Percentiles rank a stretch among this genome's conserved stretches.
Conservation (phyloP, 768 basidiomycete species). For the Boletellus ananas region DNA sequence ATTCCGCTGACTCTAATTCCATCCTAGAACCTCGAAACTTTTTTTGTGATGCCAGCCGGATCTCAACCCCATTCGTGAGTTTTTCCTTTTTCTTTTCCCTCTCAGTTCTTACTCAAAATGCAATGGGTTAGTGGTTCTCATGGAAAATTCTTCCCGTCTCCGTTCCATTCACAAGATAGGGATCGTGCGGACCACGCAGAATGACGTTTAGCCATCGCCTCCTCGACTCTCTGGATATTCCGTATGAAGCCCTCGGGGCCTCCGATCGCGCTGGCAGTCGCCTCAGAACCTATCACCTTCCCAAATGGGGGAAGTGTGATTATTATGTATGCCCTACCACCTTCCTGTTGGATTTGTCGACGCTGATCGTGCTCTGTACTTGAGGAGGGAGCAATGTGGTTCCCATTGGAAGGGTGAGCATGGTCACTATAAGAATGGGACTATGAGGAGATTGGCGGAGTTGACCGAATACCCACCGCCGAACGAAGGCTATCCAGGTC, state of each 20-base stretch:
- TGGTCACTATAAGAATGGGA: constrained; percentile 20
- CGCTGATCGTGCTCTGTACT: background rate
- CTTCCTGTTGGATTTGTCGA: background rate
- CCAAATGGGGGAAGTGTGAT: constrained; percentile 26
- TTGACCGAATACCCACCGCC: constrained; percentile 22
- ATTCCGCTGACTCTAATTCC: too few species aligned
- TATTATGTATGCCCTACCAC: constrained; percentile 31
- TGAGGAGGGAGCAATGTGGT: constrained; percentile 30
- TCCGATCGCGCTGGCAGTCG: constrained; percentile 40
- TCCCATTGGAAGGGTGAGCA: constrained; percentile 15
- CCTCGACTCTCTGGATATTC: constrained; percentile 38
- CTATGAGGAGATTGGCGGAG: constrained; percentile 31
- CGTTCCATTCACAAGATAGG: too few species aligned
- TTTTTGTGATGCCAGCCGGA: too few species aligned
- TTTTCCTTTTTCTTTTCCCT: too few species aligned
- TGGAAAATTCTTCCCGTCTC: too few species aligned
- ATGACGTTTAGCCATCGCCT: constrained; percentile 8
- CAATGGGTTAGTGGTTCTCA: too few species aligned
- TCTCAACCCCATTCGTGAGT: too few species aligned
- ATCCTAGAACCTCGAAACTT: too few species aligned
- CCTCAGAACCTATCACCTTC: constrained; percentile 41
- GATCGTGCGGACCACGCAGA: too few species aligned
- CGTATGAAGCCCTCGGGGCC: constrained; percentile 46
- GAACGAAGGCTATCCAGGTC: constrained; percentile 11
- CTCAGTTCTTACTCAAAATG: too few species aligned